These are phyloP conservation scores for Punica granatum DNA, from an alignment of 345 rosid genomes.

Conservation along the genomic window DNA sequence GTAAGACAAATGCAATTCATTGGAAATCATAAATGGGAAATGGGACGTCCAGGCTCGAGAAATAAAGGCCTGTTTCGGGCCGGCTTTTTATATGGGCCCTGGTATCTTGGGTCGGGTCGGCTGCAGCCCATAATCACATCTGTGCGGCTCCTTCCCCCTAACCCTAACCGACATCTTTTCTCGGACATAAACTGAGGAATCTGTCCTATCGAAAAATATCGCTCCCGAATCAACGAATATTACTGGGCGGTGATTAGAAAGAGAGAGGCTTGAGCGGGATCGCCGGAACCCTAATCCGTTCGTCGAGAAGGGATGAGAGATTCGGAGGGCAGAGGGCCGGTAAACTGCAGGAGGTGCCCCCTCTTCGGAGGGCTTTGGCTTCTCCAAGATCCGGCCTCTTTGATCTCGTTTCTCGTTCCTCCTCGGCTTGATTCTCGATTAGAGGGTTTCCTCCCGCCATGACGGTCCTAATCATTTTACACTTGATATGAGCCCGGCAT, in stretches of 20 bases:
- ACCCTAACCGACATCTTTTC: not conserved
- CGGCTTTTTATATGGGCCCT: not conserved
- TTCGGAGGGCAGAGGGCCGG: not conserved
- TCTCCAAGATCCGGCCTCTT: conserved; percentile 4
- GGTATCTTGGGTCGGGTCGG: not conserved
- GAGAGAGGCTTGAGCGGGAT: conserved; percentile 60
- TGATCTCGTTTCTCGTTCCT: not conserved
- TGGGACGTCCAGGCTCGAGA: no score
- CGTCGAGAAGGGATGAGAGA: not conserved
- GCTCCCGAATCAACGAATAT: no score
- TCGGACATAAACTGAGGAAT: not conserved
- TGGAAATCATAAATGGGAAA: no score
- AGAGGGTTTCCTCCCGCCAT: conserved; percentile 27
- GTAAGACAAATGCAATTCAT: no score
- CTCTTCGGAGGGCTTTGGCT: conserved; percentile 16
- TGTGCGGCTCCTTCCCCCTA: not conserved
- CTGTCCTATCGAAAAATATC: no score
- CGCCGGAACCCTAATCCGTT: not conserved
- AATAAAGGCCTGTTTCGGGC: not conserved
- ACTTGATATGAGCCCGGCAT: conserved; percentile 51
- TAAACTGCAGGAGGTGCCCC: conserved; percentile 22
- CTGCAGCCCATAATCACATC: not conserved
- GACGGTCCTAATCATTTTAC: conserved; percentile 26
- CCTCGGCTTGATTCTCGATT: conserved; percentile 3
- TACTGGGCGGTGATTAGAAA: conserved; percentile 38